Percentiles rank a stretch among this genome's conserved stretches.
These are phyloP conservation scores for Pythium angustatum DNA, from an alignment of 352 stramenopile genomes.

Conservation along the genomic window DNA sequence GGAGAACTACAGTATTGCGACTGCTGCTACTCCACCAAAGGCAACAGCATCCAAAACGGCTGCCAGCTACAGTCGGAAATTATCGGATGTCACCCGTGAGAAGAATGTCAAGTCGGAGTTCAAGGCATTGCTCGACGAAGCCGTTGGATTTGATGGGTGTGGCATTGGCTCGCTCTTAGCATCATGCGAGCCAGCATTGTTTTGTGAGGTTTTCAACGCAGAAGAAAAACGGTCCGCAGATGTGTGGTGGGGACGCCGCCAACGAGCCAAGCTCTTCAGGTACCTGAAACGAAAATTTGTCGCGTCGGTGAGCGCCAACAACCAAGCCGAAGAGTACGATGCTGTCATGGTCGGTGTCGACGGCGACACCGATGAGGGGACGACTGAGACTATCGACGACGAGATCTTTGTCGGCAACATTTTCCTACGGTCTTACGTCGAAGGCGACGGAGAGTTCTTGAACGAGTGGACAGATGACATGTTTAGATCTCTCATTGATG, in stretches of 20 bases:
- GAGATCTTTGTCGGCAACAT: constrained; percentile 83
- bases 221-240: constrained; percentile 69
- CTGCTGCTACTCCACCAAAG: background rate
- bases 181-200: constrained; percentile 45
- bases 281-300: constrained; percentile 72
- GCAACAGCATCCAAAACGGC: background rate
- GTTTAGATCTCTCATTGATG: constrained; percentile 64
- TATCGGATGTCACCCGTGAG: constrained; percentile 14
- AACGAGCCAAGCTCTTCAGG: constrained; percentile 56
- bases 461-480: constrained; percentile 74
- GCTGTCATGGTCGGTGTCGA: constrained; percentile 15
- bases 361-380: constrained; percentile 17
- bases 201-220: constrained; percentile 73
- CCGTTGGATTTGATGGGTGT: constrained; percentile 68
- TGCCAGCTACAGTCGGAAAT: constrained; percentile 5
- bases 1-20: constrained; percentile 40
- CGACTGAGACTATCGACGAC: constrained; percentile 37
- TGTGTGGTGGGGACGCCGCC: constrained; percentile 67
- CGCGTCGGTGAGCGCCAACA: constrained; percentile 34
- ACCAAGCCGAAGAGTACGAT: constrained; percentile 36
- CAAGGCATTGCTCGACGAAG: constrained; percentile 62
- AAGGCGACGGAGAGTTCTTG: constrained; percentile 77
- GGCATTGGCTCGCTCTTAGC: constrained; percentile 62
- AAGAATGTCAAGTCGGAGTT: constrained; percentile 45
- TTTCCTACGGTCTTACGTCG: constrained; percentile 80